Percentiles rank a stretch among this genome's conserved stretches.
These are phyloP conservation scores for Colletotrichum neosansevieriae DNA, from an alignment of 2,329 filamentous ascomycete genomes.

Conservation along the genomic window DNA sequence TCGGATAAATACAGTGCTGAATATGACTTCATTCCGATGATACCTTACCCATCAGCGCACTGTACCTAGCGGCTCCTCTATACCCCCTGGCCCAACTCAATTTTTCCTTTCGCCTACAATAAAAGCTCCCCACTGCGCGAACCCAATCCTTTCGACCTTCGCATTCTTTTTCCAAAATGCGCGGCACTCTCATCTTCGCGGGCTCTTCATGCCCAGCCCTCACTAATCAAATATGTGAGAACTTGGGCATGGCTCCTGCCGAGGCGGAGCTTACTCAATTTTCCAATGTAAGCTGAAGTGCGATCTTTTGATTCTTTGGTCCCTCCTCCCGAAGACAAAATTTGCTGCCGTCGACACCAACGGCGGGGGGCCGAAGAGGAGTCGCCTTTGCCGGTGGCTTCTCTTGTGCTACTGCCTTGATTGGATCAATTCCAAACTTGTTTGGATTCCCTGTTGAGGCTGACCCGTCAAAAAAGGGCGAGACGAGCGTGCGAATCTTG, in stretches of 20 bases:
- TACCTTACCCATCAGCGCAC: background rate
- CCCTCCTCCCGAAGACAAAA: conserved; percentile 14
- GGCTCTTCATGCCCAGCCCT: conserved; percentile 76
- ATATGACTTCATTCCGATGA: fast-evolving
- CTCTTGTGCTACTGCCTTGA: conserved; percentile 37
- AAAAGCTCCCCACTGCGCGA: conserved; percentile 45
- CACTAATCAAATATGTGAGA: conserved; percentile 75
- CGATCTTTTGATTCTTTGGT: conserved; percentile 33
- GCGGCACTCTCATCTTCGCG: conserved; percentile 76
- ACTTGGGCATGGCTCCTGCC: conserved; percentile 74
- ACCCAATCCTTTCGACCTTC: conserved; percentile 44
- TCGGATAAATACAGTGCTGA: conserved; percentile 38
- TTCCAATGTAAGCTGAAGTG: conserved; percentile 70
- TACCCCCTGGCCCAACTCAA: conserved; percentile 31
- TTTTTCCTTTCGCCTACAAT: conserved; percentile 38
- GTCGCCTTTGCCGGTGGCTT: background rate
- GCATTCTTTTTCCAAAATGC: conserved; percentile 59
- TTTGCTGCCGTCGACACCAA: conserved; percentile 30
- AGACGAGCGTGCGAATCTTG: conserved; percentile 77
- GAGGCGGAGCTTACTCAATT: conserved; percentile 76
- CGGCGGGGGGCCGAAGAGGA: conserved; percentile 1
- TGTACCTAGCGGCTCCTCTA: conserved; percentile 14
- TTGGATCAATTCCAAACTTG: conserved; percentile 37
- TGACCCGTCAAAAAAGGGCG: conserved; percentile 64
- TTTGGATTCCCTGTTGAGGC: conserved; percentile 44